Percentiles rank a stretch among this genome's conserved stretches.
Evolutionary conservation across 768 basidiomycete genomes (phyloP).

Genomic region (Dioszegia aurantiaca): DNA sequence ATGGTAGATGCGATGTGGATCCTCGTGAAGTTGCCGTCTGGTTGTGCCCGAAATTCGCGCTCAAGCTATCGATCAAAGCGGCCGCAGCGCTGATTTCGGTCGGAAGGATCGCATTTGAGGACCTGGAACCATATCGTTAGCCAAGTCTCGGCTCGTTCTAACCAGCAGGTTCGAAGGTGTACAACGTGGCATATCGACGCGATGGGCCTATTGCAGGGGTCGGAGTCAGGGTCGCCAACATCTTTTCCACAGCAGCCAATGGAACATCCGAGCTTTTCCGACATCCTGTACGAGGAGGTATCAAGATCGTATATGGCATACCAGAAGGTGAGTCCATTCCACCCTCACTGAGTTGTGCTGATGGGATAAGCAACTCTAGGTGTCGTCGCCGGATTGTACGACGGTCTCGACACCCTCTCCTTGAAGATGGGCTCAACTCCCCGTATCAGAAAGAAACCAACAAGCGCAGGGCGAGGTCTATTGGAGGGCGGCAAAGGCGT

Average conservation of each 20-base stretch:
- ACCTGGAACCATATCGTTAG: conserved; percentile 58
- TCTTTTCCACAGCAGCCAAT: conserved; percentile 52
- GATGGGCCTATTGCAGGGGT: conserved; percentile 55
- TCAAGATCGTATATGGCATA: conserved; percentile 9
- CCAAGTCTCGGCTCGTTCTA: conserved; percentile 10
- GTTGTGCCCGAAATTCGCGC: conserved; percentile 57
- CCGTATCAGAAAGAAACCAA: conserved; percentile 45
- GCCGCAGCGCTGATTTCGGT: conserved; percentile 54
- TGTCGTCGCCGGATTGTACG: conserved; percentile 53
- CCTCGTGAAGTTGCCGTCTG: conserved; percentile 59
- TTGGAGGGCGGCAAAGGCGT: conserved; percentile 56
- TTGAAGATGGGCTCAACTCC: conserved; percentile 14
- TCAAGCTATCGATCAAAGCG: conserved; percentile 60
- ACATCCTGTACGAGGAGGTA: conserved; percentile 1
- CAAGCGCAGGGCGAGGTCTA: conserved; percentile 54
- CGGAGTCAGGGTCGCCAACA: conserved; percentile 56
- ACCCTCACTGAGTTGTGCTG: background rate
- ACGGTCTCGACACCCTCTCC: conserved; percentile 18
- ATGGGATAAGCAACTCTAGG: conserved; percentile 13
- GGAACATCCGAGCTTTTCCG: conserved; percentile 9
- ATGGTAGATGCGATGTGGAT: conserved; percentile 58
- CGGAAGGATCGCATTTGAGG: conserved; percentile 17
- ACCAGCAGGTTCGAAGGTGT: conserved; percentile 55
- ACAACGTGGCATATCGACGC: conserved; percentile 53
- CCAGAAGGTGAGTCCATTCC: conserved; percentile 10